phyloP scores from a whole-genome alignment of 352 stramenopile species.

The Phytophthora fragariae region DNA sequence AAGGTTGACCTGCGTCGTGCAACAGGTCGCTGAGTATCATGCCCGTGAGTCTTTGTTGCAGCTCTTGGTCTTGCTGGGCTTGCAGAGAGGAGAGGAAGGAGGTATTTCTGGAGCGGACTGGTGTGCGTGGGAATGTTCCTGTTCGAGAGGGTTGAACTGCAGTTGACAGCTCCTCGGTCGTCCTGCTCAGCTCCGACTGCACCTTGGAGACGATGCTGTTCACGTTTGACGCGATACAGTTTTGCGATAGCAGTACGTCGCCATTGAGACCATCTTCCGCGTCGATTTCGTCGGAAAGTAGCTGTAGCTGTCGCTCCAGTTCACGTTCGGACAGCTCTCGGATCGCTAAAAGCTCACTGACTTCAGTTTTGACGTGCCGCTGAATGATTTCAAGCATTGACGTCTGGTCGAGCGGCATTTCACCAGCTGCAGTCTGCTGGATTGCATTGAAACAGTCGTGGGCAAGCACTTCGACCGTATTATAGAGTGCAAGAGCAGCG shows the following conservation, averaged over 20 bases:
- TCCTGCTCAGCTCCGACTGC: slow-evolving; percentile 26
- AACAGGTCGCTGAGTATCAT: slow-evolving; percentile 51
- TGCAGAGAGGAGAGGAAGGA: slow-evolving; percentile 41
- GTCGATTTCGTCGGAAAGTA: slow-evolving; percentile 31
- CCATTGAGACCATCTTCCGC: slow-evolving; percentile 4
- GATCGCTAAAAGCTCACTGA: slow-evolving; percentile 37
- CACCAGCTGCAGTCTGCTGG: slow-evolving; percentile 11
- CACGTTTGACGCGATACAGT: slow-evolving; percentile 33
- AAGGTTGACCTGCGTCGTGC: slow-evolving; percentile 8
- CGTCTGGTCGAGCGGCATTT: neutral
- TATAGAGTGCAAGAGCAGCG: slow-evolving; percentile 25
- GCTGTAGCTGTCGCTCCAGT: slow-evolving; percentile 23
- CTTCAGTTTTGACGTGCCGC: slow-evolving; percentile 24
- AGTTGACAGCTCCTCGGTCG: slow-evolving; percentile 11
- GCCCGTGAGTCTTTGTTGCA: slow-evolving; percentile 45
- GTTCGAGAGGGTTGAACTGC: neutral
- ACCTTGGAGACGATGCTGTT: slow-evolving; percentile 31
- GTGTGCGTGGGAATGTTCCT: slow-evolving; percentile 27
- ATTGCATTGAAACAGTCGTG: slow-evolving; percentile 21
- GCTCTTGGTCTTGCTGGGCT: slow-evolving; percentile 36
- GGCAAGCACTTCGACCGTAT: slow-evolving; percentile 35
- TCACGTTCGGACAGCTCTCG: slow-evolving; percentile 36
- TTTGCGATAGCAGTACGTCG: slow-evolving; percentile 40
- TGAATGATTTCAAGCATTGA: slow-evolving; percentile 22
- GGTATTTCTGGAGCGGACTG: slow-evolving; percentile 32